These are phyloP conservation scores for Rhizopus sp. DNA, from an alignment of 371 early-diverging fungal species.

Conservation along the genomic window DNA sequence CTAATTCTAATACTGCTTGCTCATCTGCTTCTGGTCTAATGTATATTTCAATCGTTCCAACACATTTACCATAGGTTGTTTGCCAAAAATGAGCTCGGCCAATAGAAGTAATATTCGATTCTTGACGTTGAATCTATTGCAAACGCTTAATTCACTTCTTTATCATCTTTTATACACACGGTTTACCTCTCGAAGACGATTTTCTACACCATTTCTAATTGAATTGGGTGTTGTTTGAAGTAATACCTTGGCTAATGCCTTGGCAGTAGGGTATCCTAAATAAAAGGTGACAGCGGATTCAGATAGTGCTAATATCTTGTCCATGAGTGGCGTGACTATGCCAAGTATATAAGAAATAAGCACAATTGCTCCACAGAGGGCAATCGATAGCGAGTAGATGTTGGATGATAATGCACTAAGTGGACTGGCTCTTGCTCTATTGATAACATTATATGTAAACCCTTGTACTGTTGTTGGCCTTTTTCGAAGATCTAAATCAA, in stretches of 20 bases:
- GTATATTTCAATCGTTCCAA: slow-evolving; percentile 58
- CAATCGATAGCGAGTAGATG: slow-evolving; percentile 39
- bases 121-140: slow-evolving; percentile 37
- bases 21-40: slow-evolving; percentile 59
- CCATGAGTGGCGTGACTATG: slow-evolving; percentile 36
- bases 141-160: not conserved
- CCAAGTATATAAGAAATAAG: slow-evolving; percentile 30
- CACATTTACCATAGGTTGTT: slow-evolving; percentile 60
- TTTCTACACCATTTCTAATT: slow-evolving; percentile 39
- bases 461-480: slow-evolving; percentile 45
- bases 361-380: slow-evolving; percentile 28
- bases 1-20: slow-evolving; percentile 47
- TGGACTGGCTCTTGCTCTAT: slow-evolving; percentile 39
- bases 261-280: slow-evolving; percentile 45
- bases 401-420: slow-evolving; percentile 38
- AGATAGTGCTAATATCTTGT: slow-evolving; percentile 54
- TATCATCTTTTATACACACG: not conserved
- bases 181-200: slow-evolving; percentile 40
- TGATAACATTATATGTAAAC: slow-evolving; percentile 49
- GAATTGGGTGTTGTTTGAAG: slow-evolving; percentile 46
- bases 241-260: slow-evolving; percentile 40
- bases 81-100: slow-evolving; percentile 66
- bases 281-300: slow-evolving; percentile 60
- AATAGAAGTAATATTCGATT: slow-evolving; percentile 50
- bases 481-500: slow-evolving; percentile 21